phyloP scores from a whole-genome alignment of 805 yeast genomes.

The Starmerella khaoyaiensis region DNA sequence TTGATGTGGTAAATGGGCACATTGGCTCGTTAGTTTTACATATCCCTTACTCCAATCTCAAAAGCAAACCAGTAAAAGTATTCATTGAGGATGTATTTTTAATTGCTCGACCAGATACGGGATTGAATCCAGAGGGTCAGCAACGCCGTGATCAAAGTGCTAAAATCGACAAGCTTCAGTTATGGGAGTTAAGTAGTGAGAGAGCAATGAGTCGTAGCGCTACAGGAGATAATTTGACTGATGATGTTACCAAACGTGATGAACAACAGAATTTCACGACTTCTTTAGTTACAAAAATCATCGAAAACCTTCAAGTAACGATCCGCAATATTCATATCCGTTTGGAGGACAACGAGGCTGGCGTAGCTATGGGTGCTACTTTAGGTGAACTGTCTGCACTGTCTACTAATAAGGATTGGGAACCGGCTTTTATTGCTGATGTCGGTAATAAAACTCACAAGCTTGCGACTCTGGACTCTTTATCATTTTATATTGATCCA shows the following conservation, averaged over 20 bases:
- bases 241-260: slow-evolving; percentile 25
- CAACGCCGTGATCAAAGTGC: slow-evolving; percentile 50
- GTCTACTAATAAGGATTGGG: slow-evolving; percentile 76
- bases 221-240: slow-evolving; percentile 28
- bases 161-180: slow-evolving; percentile 53
- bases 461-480: slow-evolving; percentile 55
- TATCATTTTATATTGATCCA: slow-evolving; percentile 68
- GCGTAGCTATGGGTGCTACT: slow-evolving; percentile 68
- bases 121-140: slow-evolving; percentile 48
- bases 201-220: slow-evolving; percentile 17
- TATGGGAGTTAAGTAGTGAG: slow-evolving; percentile 36
- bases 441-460: slow-evolving; percentile 58
- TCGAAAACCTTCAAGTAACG: slow-evolving; percentile 84
- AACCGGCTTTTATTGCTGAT: slow-evolving; percentile 68
- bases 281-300: slow-evolving; percentile 72
- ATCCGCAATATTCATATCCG: slow-evolving; percentile 84
- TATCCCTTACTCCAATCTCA: slow-evolving; percentile 93
- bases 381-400: slow-evolving; percentile 81
- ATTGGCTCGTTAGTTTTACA: slow-evolving; percentile 79
- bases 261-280: slow-evolving; percentile 72
- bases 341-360: slow-evolving; percentile 63
- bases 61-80: slow-evolving; percentile 82
- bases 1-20: slow-evolving; percentile 80
- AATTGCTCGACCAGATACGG: slow-evolving; percentile 61
- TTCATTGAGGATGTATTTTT: slow-evolving; percentile 75